Evolutionary conservation across 73 alveolate genomes (phyloP).

Genomic region (Paraurostyla sp.): DNA sequence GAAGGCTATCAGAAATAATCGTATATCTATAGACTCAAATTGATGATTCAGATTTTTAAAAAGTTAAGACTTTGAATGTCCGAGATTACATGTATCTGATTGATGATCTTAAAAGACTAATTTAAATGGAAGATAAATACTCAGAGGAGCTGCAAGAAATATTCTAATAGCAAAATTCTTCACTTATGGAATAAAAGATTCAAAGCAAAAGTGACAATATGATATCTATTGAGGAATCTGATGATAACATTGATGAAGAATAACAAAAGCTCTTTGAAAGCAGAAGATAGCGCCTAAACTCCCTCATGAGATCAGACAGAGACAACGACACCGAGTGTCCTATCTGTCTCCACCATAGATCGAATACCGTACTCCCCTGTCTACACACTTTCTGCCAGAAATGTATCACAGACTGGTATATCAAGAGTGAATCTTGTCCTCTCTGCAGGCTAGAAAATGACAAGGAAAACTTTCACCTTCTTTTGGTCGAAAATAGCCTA

Average conservation of each 20-base stretch:
- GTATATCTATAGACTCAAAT: too few relatives aligned
- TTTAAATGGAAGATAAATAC: too few relatives aligned
- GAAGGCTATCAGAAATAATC: not conserved
- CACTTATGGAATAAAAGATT: too few relatives aligned
- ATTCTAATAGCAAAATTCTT: too few relatives aligned
- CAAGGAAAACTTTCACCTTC: not conserved
- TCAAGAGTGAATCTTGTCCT: constrained; percentile 19
- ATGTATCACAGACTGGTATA: constrained; percentile 25
- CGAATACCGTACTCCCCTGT: not conserved
- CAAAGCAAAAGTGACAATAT: too few relatives aligned
- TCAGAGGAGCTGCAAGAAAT: too few relatives aligned
- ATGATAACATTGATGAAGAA: too few relatives aligned
- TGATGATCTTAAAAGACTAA: too few relatives aligned
- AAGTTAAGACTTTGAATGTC: too few relatives aligned
- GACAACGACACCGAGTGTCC: not conserved
- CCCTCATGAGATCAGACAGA: not conserved
- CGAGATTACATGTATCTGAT: too few relatives aligned
- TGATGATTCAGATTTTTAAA: too few relatives aligned
- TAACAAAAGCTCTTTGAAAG: not conserved
- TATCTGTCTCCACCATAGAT: not conserved
- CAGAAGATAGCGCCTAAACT: not conserved
- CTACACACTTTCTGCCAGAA: not conserved
- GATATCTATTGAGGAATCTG: too few relatives aligned
- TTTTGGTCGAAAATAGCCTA: not conserved
- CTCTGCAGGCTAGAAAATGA: not conserved